phyloP scores from a whole-genome alignment of 805 yeast species.

The Starmera quercuum region DNA sequence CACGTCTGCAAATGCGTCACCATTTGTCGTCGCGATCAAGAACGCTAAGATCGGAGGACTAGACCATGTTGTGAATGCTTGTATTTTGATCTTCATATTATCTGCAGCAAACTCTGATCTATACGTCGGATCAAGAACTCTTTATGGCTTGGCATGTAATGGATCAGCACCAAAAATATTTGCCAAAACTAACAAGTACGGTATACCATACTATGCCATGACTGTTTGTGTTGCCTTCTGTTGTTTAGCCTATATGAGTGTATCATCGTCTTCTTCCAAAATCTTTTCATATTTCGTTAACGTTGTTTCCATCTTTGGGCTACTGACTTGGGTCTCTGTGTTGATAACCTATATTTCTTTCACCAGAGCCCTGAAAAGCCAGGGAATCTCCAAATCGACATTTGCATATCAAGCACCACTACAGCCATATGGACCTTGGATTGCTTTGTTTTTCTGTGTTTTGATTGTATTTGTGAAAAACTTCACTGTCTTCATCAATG shows the following conservation, averaged over 20 bases:
- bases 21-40: conserved; percentile 76
- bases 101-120: conserved; percentile 79
- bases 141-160: conserved; percentile 64
- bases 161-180: conserved; percentile 69
- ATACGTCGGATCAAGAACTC: conserved; percentile 69
- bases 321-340: conserved; percentile 69
- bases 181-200: conserved; percentile 55
- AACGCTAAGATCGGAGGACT: conserved; percentile 56
- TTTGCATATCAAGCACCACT: conserved; percentile 59
- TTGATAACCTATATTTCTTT: conserved; percentile 61
- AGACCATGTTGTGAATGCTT: conserved; percentile 71
- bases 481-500: conserved; percentile 62
- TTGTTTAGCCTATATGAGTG: conserved; percentile 64
- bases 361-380: conserved; percentile 57
- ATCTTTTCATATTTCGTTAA: conserved; percentile 67
- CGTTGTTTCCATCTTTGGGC: conserved; percentile 68
- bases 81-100: conserved; percentile 68
- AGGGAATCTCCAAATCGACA: conserved; percentile 49
- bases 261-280: conserved; percentile 44
- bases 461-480: conserved; percentile 58
- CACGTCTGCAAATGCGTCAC: conserved; percentile 68
- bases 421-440: conserved; percentile 60
- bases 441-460: conserved; percentile 46
- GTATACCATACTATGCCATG: conserved; percentile 62
- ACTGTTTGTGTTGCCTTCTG: conserved; percentile 43